phyloP scores from a whole-genome alignment of 495 filamentous ascomycete genomes.

The Cercophora samala region DNA sequence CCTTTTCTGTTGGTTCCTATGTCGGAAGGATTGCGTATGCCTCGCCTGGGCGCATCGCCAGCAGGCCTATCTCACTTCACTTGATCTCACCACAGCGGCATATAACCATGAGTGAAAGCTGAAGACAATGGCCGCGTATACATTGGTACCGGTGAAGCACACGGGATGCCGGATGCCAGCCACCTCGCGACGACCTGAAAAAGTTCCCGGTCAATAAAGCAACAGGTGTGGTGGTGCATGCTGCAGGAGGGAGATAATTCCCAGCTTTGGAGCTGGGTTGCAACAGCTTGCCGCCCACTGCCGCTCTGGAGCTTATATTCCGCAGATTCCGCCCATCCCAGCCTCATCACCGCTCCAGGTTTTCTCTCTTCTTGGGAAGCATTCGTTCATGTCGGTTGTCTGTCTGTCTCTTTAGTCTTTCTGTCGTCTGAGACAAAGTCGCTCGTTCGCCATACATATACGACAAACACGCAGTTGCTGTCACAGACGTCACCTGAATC shows the following conservation, averaged over 20 bases:
- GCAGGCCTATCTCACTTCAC: not conserved
- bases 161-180: not conserved
- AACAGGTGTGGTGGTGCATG: conserved; percentile 9
- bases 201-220: not conserved
- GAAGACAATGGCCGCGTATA: not conserved
- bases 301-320: not conserved
- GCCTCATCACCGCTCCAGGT: not conserved
- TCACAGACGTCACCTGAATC: not conserved
- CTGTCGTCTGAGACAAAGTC: not conserved
- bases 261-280: conserved; percentile 5
- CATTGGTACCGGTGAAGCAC: not conserved
- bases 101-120: not conserved
- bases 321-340: not conserved
- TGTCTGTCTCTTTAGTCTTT: too few species aligned
- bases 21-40: not conserved
- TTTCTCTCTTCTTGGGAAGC: not conserved
- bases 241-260: conserved; percentile 9
- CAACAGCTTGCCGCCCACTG: conserved; percentile 8
- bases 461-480: not conserved
- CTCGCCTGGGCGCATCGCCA: not conserved
- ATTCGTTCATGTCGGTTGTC: not conserved
- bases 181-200: not conserved
- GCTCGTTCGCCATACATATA: not conserved
- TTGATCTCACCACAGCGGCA: not conserved
- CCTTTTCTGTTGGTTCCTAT: not conserved